These are phyloP conservation scores for Fusarium mundagurra DNA, from an alignment of 2,329 filamentous ascomycete species.

Conservation along the genomic window DNA sequence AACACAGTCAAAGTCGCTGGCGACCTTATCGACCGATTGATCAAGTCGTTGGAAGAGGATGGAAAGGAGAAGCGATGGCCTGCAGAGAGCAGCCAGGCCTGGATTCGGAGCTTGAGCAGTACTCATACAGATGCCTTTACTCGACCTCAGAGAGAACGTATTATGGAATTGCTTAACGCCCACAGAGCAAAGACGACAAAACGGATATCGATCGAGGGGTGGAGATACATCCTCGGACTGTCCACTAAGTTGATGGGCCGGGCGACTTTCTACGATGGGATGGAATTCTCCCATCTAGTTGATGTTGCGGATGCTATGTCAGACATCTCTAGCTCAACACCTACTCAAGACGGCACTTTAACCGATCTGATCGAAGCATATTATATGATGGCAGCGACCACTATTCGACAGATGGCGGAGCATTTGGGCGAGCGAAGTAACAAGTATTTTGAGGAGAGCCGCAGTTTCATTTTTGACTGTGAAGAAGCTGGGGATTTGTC, in stretches of 20 bases:
- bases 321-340: slow-evolving; percentile 37
- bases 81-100: slow-evolving; percentile 42
- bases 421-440: slow-evolving; percentile 55
- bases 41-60: slow-evolving; percentile 43
- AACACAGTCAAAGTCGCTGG: slow-evolving; percentile 47
- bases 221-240: slow-evolving; percentile 55
- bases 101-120: slow-evolving; percentile 47
- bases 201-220: slow-evolving; percentile 43
- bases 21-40: slow-evolving; percentile 47
- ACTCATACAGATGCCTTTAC: slow-evolving; percentile 53
- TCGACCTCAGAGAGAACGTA: slow-evolving; percentile 55
- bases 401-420: slow-evolving; percentile 56
- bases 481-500: slow-evolving; percentile 37
- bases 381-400: slow-evolving; percentile 45
- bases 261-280: slow-evolving; percentile 61
- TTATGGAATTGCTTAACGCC: slow-evolving; percentile 50
- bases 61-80: slow-evolving; percentile 47
- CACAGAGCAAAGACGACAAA: slow-evolving; percentile 42
- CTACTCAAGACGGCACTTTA: slow-evolving; percentile 39
- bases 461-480: slow-evolving; percentile 41
- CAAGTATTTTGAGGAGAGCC: slow-evolving; percentile 50
- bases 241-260: slow-evolving; percentile 60
- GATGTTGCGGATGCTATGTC: slow-evolving; percentile 49
- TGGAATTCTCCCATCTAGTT: slow-evolving; percentile 53
- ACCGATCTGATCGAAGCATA: slow-evolving; percentile 49